phyloP scores from a whole-genome alignment of 306 rosid genomes.

The Gastrolobium bilobum region DNA sequence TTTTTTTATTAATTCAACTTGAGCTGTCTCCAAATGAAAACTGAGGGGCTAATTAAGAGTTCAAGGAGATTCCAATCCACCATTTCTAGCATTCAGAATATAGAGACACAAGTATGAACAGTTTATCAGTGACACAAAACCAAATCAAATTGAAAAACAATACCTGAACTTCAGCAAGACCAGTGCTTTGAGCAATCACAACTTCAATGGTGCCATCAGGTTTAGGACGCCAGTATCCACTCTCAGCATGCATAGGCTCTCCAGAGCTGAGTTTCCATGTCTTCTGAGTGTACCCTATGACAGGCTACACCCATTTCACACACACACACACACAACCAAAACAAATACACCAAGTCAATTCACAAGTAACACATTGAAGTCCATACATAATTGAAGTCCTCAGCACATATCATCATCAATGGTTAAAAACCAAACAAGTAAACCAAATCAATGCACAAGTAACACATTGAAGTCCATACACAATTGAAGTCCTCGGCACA shows the following conservation, averaged over 20 bases:
- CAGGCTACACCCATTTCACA: conserved; percentile 66
- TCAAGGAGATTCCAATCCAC: background rate
- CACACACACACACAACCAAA: background rate
- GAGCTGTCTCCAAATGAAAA: conserved; percentile 25
- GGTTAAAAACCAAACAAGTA: background rate
- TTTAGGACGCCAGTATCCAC: conserved; percentile 88
- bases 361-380: too few relatives aligned
- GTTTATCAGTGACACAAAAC: background rate
- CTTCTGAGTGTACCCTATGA: conserved; percentile 80
- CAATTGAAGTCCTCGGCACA: background rate
- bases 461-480: background rate
- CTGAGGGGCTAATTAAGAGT: conserved; percentile 9
- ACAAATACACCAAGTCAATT: too few relatives aligned
- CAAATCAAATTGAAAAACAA: conserved; percentile 27
- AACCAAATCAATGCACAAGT: conserved; percentile 23
- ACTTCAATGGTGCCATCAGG: conserved; percentile 82
- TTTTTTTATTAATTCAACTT: background rate
- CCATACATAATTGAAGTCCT: too few relatives aligned
- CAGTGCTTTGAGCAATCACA: conserved; percentile 88
- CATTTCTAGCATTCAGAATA: conserved; percentile 4
- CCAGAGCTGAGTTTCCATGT: conserved; percentile 82
- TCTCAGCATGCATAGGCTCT: conserved; percentile 91
- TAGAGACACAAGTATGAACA: conserved; percentile 29
- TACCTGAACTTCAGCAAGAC: conserved; percentile 91
- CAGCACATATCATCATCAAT: too few relatives aligned